These are phyloP conservation scores for Pedinophyceae sp. DNA, from an alignment of 139 green algal species.

Conservation along the genomic window DNA sequence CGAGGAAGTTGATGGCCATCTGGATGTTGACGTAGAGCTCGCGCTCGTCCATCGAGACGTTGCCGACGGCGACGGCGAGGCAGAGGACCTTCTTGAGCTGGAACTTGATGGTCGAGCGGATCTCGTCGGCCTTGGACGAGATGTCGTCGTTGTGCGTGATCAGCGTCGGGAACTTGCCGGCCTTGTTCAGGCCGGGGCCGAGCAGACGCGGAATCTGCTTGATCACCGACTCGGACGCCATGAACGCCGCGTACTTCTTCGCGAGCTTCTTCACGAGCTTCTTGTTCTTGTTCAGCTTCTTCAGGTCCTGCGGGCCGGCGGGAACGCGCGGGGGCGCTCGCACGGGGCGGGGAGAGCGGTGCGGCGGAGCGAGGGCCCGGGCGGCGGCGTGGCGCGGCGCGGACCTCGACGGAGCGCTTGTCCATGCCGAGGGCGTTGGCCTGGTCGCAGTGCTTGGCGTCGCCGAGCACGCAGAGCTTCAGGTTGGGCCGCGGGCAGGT, in stretches of 20 bases:
- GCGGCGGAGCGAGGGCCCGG: too few species aligned
- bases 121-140: constrained; percentile 69
- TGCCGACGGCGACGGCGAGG: constrained; percentile 90
- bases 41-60: constrained; percentile 76
- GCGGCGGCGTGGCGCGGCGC: constrained; percentile 65
- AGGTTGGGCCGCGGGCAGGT: constrained; percentile 84
- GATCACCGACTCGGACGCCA: constrained; percentile 95
- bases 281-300: constrained; percentile 99
- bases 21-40: constrained; percentile 65
- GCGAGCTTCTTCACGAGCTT: constrained; percentile 99
- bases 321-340: too few species aligned
- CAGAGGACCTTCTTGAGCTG: constrained; percentile 99
- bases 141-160: constrained; percentile 59
- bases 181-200: constrained; percentile 97
- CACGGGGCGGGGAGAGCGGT: too few species aligned
- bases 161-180: constrained; percentile 94
- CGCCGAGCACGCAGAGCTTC: constrained; percentile 92
- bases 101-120: constrained; percentile 93
- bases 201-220: constrained; percentile 97
- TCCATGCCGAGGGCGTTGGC: constrained; percentile 24
- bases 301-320: constrained; percentile 92
- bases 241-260: constrained; percentile 93
- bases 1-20: constrained; percentile 94
- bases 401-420: constrained; percentile 37
- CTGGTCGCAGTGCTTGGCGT: constrained; percentile 96